Percentiles rank a stretch among this genome's conserved stretches.
Evolutionary conservation across 768 basidiomycete genomes (phyloP).

Genomic region (Leccinellum albellum): DNA sequence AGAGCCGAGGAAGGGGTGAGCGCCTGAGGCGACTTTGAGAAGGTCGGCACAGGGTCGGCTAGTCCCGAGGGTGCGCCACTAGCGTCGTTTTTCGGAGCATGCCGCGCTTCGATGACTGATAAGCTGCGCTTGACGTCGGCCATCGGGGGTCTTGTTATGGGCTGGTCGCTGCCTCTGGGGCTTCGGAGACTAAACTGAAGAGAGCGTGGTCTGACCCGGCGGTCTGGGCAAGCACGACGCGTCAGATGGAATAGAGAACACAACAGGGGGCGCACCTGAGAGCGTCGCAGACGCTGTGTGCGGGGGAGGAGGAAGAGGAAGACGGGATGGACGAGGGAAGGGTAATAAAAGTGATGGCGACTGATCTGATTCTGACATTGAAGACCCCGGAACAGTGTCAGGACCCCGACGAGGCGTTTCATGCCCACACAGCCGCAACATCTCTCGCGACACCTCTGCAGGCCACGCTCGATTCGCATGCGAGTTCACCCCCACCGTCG

Average conservation of each 20-base stretch:
- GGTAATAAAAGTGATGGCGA: constrained; percentile 30
- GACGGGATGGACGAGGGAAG: constrained; percentile 27
- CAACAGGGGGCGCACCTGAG: constrained; percentile 14
- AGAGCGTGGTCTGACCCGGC: constrained; percentile 18
- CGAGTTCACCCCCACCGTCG: constrained; percentile 31
- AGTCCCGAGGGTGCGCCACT: constrained; percentile 13
- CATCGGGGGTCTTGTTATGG: constrained; percentile 8
- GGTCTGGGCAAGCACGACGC: constrained; percentile 7
- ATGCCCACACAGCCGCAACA: constrained; percentile 47
- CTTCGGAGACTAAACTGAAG: constrained; percentile 18
- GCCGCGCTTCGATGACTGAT: constrained; percentile 23
- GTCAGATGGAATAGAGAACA: not conserved
- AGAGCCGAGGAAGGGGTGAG: constrained; percentile 15
- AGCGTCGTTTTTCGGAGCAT: constrained; percentile 9
- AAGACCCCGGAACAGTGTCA: constrained; percentile 22
- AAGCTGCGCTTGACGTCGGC: constrained; percentile 24
- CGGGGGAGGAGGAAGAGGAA: constrained; percentile 13
- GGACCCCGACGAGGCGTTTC: constrained; percentile 4
- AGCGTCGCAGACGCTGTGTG: constrained; percentile 24
- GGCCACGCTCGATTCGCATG: constrained; percentile 47
- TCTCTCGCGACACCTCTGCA: constrained; percentile 54
- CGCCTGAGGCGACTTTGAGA: constrained; percentile 6
- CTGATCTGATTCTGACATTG: constrained; percentile 5
- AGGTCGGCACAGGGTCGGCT: constrained; percentile 15
- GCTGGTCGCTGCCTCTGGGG: constrained; percentile 13